Conservation (phyloP, 108 stramenopile species). For the Schizochytrium sp. region DNA sequence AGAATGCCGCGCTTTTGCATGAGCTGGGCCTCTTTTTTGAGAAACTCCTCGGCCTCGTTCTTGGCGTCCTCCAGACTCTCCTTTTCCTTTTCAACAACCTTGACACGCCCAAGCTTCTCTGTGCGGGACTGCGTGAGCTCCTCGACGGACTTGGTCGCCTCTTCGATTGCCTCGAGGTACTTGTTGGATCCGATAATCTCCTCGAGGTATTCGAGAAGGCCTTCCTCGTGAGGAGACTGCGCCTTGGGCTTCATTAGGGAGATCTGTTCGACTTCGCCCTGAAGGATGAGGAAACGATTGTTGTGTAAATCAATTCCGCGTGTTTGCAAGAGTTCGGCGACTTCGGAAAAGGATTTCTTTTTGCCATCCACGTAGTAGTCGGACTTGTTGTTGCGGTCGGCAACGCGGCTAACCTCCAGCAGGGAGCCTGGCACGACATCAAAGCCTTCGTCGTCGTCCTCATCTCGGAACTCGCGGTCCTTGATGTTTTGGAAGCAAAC, state of each 20-base stretch:
- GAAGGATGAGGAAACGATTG: slow-evolving; percentile 95
- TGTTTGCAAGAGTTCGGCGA: slow-evolving; percentile 64
- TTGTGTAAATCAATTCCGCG: slow-evolving; percentile 95
- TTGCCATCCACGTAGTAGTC: slow-evolving; percentile 82
- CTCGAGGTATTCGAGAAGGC: slow-evolving; percentile 94
- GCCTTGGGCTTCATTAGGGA: slow-evolving; percentile 97
- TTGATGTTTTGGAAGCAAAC: slow-evolving; percentile 87
- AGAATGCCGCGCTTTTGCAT: slow-evolving; percentile 75
- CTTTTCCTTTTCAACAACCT: slow-evolving; percentile 89
- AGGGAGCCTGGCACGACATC: slow-evolving; percentile 64
- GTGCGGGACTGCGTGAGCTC: slow-evolving; percentile 62
- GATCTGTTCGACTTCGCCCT: slow-evolving; percentile 98
- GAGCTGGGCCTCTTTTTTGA: slow-evolving; percentile 72
- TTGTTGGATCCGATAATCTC: slow-evolving; percentile 95
- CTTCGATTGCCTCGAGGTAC: slow-evolving; percentile 74
- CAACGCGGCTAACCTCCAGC: slow-evolving; percentile 71
- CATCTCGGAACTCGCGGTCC: slow-evolving; percentile 50
- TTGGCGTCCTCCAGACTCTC: slow-evolving; percentile 74
- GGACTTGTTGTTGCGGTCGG: slow-evolving; percentile 69
- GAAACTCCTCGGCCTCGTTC: slow-evolving; percentile 71
- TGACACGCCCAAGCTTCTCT: slow-evolving; percentile 88
- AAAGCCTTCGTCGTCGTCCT: slow-evolving; percentile 63
- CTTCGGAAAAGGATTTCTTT: slow-evolving; percentile 70
- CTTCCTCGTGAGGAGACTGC: slow-evolving; percentile 78
- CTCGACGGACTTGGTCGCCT: slow-evolving; percentile 71